Evolutionary conservation across 129 eudicot genomes (phyloP).

Genomic region (Chrysanthemum makinoi): DNA sequence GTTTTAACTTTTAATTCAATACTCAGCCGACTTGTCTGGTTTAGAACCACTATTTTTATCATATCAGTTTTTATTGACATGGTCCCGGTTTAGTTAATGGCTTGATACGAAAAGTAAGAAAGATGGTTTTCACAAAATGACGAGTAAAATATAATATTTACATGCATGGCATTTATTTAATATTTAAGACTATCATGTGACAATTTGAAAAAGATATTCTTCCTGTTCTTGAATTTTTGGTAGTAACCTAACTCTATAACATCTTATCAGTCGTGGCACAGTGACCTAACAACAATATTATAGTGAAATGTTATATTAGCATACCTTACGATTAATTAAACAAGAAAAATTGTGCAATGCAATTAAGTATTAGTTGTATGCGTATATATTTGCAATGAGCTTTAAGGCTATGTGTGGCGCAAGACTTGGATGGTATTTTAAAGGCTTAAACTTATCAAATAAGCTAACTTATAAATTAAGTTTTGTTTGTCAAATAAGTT

Average conservation of each 20-base stretch:
- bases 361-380: too few relatives aligned
- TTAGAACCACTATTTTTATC: too few relatives aligned
- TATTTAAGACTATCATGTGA: constrained; percentile 2
- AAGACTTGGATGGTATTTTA: too few relatives aligned
- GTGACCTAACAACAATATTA: background rate
- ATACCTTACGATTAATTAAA: background rate
- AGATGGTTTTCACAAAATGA: constrained; percentile 18
- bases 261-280: background rate
- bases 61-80: background rate
- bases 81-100: constrained; percentile 20
- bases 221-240: constrained; percentile 24
- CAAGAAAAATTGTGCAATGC: background rate
- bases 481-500: too few relatives aligned
- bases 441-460: too few relatives aligned
- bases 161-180: constrained; percentile 25
- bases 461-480: too few relatives aligned
- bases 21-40: too few relatives aligned
- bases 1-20: too few relatives aligned
- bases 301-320: background rate
- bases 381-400: too few relatives aligned
- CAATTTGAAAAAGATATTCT: background rate
- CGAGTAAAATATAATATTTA: constrained; percentile 4
- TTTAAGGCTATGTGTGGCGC: too few relatives aligned
- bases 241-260: background rate
- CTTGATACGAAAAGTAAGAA: constrained; percentile 10